Evolutionary conservation across 257 asterid species (phyloP).

Genomic region (Nicotiana benthamiana): DNA sequence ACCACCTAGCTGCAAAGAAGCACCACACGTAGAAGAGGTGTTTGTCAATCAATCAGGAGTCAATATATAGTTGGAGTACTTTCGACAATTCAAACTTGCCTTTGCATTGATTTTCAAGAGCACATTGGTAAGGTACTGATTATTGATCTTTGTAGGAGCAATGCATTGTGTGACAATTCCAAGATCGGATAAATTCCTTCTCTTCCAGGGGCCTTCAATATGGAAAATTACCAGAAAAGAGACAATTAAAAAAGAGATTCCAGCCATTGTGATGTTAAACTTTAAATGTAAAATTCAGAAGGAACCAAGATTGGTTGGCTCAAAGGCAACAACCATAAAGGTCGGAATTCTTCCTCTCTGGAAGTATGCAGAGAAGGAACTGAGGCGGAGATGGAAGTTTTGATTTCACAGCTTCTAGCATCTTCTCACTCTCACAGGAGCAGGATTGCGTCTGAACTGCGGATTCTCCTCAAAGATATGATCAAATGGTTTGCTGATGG

Average conservation of each 20-base stretch:
- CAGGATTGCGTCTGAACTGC: conserved; percentile 34
- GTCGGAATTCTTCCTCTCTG: conserved; percentile 59
- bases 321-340: conserved; percentile 42
- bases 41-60: not conserved
- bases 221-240: conserved; percentile 4
- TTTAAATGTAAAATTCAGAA: not conserved
- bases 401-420: conserved; percentile 28
- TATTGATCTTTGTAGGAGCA: conserved; percentile 51
- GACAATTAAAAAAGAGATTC: not conserved
- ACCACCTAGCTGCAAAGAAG: conserved; percentile 57
- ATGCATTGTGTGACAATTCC: conserved; percentile 67
- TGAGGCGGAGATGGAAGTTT: conserved; percentile 42
- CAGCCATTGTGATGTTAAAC: not conserved
- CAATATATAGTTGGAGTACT: not conserved
- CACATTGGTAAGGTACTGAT: conserved; percentile 64
- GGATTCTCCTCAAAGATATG: conserved; percentile 30
- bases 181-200: conserved; percentile 35
- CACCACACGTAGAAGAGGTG: not conserved
- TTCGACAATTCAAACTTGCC: conserved; percentile 20
- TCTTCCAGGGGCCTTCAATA: conserved; percentile 75
- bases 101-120: conserved; percentile 65
- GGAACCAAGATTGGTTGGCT: not conserved
- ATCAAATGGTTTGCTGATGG: conserved; percentile 15
- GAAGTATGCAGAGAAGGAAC: conserved; percentile 56
- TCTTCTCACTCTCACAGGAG: conserved; percentile 51